phyloP scores from a whole-genome alignment of 306 rosid species.

The Dryas drummondii region DNA sequence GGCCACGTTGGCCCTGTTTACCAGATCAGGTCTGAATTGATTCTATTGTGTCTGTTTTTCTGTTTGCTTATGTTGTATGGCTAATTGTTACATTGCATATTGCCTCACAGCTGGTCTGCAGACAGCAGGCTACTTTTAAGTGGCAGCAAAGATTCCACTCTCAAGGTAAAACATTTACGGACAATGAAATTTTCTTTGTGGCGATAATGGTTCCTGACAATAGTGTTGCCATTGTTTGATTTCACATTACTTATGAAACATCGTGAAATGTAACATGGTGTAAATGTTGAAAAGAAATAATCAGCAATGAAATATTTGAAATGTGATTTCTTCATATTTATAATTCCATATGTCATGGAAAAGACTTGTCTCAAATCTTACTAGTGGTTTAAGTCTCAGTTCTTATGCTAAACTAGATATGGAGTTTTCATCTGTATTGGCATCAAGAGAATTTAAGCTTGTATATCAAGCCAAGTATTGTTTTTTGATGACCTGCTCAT shows the following conservation, averaged over 20 bases:
- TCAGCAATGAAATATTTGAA: background rate
- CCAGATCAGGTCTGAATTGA: slow-evolving; percentile 71
- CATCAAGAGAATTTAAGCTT: background rate
- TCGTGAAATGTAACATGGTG: background rate
- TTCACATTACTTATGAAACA: background rate
- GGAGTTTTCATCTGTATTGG: no score
- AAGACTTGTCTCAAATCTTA: background rate
- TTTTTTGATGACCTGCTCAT: background rate
- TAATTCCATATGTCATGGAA: background rate
- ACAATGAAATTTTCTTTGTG: background rate
- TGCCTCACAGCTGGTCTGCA: slow-evolving; percentile 83
- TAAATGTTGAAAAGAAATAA: background rate
- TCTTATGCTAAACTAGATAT: background rate
- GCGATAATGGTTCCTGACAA: background rate
- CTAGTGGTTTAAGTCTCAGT: background rate
- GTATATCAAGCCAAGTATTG: background rate
- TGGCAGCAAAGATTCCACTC: slow-evolving; percentile 91
- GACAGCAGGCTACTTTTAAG: slow-evolving; percentile 93
- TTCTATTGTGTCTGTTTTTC: slow-evolving; percentile 5
- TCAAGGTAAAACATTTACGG: slow-evolving; percentile 53
- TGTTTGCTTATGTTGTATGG: slow-evolving; percentile 10
- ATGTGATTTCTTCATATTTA: background rate
- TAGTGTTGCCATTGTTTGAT: background rate
- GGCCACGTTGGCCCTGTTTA: slow-evolving; percentile 95
- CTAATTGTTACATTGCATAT: slow-evolving; percentile 27